Evolutionary conservation across 1,284 basidiomycete species (phyloP).

Genomic region (Afroboletus lepidellus): DNA sequence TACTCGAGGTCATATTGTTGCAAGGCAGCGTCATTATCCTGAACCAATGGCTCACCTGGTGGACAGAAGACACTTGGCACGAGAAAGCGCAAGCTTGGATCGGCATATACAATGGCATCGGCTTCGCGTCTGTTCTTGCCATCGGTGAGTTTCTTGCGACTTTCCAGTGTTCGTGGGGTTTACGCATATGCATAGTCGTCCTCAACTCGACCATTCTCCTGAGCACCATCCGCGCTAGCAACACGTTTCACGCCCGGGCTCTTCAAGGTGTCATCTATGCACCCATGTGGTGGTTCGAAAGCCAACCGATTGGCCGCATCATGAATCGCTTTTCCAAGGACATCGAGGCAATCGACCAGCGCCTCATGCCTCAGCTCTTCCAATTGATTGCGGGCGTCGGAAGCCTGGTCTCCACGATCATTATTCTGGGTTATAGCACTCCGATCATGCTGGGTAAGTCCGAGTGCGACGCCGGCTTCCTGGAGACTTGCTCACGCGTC

Average conservation of each 20-base stretch:
- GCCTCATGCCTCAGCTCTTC: constrained; percentile 28
- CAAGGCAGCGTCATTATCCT: constrained; percentile 21
- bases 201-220: constrained; percentile 34
- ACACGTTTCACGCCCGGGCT: constrained; percentile 40
- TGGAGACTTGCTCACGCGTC: background rate
- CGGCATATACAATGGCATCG: constrained; percentile 31
- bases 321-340: constrained; percentile 50
- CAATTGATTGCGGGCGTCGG: constrained; percentile 33
- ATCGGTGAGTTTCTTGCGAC: constrained; percentile 28
- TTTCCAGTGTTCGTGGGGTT: constrained; percentile 12
- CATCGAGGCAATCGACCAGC: constrained; percentile 36
- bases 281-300: constrained; percentile 44
- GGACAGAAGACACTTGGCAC: constrained; percentile 35
- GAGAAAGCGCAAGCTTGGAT: constrained; percentile 28
- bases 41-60: constrained; percentile 32
- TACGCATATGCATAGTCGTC: constrained; percentile 13
- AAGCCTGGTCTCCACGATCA: constrained; percentile 23
- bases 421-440: constrained; percentile 27
- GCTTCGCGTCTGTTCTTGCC: constrained; percentile 38
- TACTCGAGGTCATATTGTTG: constrained; percentile 17
- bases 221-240: constrained; percentile 43
- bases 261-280: constrained; percentile 42
- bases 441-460: constrained; percentile 32
- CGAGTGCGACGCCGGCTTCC: background rate
- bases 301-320: constrained; percentile 46